Conservation (phyloP, 2,329 filamentous ascomycete species). For the Phyllosticta capitalensis region DNA sequence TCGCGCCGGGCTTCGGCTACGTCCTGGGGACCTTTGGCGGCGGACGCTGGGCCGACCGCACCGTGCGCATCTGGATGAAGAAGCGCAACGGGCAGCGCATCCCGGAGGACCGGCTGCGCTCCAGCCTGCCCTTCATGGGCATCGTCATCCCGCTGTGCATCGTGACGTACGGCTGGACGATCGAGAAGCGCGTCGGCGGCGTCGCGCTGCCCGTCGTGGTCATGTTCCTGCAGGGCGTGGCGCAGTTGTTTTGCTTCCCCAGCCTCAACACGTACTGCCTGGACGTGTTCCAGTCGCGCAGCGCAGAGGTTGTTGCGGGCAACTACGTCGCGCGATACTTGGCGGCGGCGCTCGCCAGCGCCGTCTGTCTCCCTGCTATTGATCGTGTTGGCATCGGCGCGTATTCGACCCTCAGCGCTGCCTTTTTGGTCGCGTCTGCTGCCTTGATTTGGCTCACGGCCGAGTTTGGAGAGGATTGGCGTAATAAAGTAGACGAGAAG, state of each 20-base stretch:
- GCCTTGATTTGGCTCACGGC: constrained; percentile 40
- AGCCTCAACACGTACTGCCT: constrained; percentile 72
- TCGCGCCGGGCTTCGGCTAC: constrained; percentile 63
- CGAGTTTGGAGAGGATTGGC: constrained; percentile 42
- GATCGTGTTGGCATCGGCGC: constrained; percentile 68
- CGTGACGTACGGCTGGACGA: constrained; percentile 59
- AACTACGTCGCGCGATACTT: constrained; percentile 74
- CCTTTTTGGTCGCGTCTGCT: constrained; percentile 44
- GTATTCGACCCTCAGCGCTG: constrained; percentile 62
- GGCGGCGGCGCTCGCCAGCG: constrained; percentile 61
- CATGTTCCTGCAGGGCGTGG: constrained; percentile 66
- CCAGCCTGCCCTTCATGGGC: constrained; percentile 45
- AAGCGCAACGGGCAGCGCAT: constrained; percentile 50
- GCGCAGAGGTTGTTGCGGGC: constrained; percentile 66
- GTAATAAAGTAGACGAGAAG: constrained; percentile 41
- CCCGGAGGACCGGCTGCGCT: constrained; percentile 57
- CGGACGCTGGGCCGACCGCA: constrained; percentile 60
- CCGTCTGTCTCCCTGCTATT: constrained; percentile 64
- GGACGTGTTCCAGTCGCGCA: constrained; percentile 65
- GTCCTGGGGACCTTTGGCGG: constrained; percentile 60
- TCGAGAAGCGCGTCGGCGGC: constrained; percentile 46
- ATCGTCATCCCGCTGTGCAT: constrained; percentile 52
- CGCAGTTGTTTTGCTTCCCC: constrained; percentile 67
- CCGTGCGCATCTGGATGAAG: constrained; percentile 54
- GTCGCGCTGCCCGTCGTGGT: constrained; percentile 57